Conservation (phyloP, 2,329 filamentous ascomycete species). For the Fusarium pseudocircinatum region DNA sequence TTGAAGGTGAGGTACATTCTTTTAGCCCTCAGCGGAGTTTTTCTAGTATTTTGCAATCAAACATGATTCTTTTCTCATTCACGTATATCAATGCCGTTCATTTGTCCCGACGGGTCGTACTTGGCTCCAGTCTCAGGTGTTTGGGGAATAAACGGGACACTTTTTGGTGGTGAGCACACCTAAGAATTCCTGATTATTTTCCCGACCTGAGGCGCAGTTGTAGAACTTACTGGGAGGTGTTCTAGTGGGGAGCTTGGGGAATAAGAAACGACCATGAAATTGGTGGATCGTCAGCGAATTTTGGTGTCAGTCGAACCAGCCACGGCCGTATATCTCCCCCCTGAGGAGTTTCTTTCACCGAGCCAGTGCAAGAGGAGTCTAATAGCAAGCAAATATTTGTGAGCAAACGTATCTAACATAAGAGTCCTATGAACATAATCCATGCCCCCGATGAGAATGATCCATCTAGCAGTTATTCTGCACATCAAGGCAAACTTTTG, state of each 20-base stretch:
- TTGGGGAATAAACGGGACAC: too few relatives aligned
- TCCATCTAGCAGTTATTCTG: conserved; percentile 15
- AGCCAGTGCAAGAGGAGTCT: background rate
- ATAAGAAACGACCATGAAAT: background rate
- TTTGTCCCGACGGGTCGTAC: too few relatives aligned
- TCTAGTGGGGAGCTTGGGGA: background rate
- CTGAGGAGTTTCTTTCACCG: background rate
- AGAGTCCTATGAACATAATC: conserved; percentile 30
- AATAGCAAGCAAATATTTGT: conserved; percentile 18
- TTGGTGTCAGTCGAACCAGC: background rate
- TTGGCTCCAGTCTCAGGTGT: background rate
- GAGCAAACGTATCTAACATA: conserved; percentile 32
- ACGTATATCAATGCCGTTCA: background rate
- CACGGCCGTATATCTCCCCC: background rate
- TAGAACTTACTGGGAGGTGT: background rate
- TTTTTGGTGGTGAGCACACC: too few relatives aligned
- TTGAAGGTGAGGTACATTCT: conserved; percentile 85
- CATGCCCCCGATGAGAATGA: conserved; percentile 11
- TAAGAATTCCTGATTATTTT: too few relatives aligned
- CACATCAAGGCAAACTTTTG: conserved; percentile 9
- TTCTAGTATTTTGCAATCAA: background rate
- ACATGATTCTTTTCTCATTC: background rate
- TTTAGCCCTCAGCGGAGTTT: background rate
- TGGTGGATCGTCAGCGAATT: background rate
- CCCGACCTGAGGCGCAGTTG: background rate